Base-by-base conservation (phyloP, 805 yeast species). In the Candida nonsorbophila region DNA sequence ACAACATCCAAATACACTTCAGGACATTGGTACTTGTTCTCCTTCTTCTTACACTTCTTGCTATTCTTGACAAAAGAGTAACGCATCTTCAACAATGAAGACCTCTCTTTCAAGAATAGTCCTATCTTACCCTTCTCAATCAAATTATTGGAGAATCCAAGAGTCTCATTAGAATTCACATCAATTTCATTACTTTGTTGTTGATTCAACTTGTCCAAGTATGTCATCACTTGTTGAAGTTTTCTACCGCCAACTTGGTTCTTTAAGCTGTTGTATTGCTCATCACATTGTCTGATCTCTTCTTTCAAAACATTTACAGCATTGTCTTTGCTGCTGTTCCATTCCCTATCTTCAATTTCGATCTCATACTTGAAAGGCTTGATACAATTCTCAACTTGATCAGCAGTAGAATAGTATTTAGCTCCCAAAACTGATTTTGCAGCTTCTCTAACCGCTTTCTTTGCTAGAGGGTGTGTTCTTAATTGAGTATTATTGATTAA, bases 291-390 rank as follows among this genome's bases (percentile, higher is more conserved):
- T 27, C 74, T 66, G 35, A 85, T 56, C 56, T 92, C 99, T 51
- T 92, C 97, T 45, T 78, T 80, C 33, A 92, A 54, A 32, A 92
- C 55, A 14, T 60, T 62, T 8, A 77, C 72, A 0, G 97, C 73
- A 49, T 84, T 94, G 18, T 84, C 94, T 36, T 84, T 75, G 21
- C 95, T 79, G 6, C 71, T 50, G 17, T 64, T 59, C 99, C 99
- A 92, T 53, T 92, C 99, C 22, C 96, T 69, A 44, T 88, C 95
- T 50, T 92, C 97, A 27, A 92, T 75, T 49, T 92, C 99, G 36
- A 92, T 88, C 49, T 92, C 99, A 53, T 90, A 92, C 60, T 92
- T 92, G 63, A 82, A 92, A 2, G 99, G 99, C 53, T 92, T 92
- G 47, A 92, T 90, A 60, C 97, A 88, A 55, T 94, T 92, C 49